Base-by-base conservation (phyloP, 2,329 filamentous ascomycete genomes). In the Arthroderma sp. region DNA sequence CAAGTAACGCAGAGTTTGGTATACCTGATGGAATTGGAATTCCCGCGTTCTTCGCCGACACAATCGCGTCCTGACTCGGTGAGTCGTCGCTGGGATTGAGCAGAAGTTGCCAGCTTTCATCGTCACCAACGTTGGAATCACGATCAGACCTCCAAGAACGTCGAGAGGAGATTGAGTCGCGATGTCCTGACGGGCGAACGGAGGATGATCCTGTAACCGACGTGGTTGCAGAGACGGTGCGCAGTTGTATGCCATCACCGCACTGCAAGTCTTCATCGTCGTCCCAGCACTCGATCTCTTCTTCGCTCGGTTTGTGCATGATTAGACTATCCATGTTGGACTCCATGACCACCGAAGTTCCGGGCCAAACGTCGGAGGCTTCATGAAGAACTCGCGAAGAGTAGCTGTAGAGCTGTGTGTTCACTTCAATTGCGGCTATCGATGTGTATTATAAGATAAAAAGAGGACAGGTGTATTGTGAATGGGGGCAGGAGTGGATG, bases 1-100 rank as follows among this genome's bases (percentile, higher is more conserved):
- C 91, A 69, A 93, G 81, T 43, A 98, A 77, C 31, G 93, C 93
- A 19, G 91, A 95, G 31, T 87, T 83, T 1, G 91, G 90, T 33
- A 97, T 83, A 68, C 91, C 91, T 55, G 82, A 77, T 28, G 93
- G 93, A 57, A 97, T 82, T 5, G 93, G 91, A 62, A 98, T 95
- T 63, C 93, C 93, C 25, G 90, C 91, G 68, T 84, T 85, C 66
- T 89, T 87, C 35, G 91, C 91, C 5, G 89, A 87, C 23, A 87
- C 82, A 65, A 98, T 91, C 60, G 93, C 91, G 68, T 94, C 87
- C 64, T 85, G 75, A 8, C 87, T 94, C 0, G 88, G 88, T 61
- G 82, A 80, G 66, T 95, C 88, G 69, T 96, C 91, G 68, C 93
- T 87, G 53, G 85, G 87, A 1, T 88, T 84, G 31, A 97, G 76